Percentiles rank a stretch among this genome's conserved stretches.
Evolutionary conservation across 306 rosid species (phyloP).

Genomic region (Amphicarpaea edgeworthii): DNA sequence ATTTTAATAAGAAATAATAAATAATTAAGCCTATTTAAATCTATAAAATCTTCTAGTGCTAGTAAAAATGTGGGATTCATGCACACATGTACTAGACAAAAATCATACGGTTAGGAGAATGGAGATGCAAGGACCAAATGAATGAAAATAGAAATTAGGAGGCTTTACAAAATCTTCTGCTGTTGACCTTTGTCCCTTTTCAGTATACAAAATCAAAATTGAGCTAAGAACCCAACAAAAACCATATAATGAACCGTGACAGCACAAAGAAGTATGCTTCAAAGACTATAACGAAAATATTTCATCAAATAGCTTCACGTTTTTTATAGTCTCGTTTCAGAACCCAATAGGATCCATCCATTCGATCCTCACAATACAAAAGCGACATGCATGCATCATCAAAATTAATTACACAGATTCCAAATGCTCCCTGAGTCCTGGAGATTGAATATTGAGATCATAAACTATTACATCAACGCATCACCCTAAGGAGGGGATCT

Average conservation of each 20-base stretch:
- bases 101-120: neutral
- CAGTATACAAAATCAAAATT: conserved; percentile 40
- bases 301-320: no score
- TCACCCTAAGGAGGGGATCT: no score
- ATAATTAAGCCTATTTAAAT: no score
- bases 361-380: no score
- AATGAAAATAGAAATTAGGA: neutral
- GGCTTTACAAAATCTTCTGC: conserved; percentile 30
- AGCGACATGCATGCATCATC: no score
- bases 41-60: neutral
- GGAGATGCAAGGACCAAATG: neutral
- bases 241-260: conserved; percentile 4
- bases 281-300: neutral
- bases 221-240: conserved; percentile 27
- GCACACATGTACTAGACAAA: neutral
- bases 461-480: no score
- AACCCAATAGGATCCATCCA: no score
- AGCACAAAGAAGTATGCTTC: conserved; percentile 23
- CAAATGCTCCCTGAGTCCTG: no score
- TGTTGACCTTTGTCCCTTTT: conserved; percentile 12
- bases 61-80: neutral
- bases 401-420: no score
- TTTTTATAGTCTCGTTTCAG: no score
- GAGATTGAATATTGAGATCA: no score
- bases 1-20: no score